Percentiles rank a stretch among this genome's conserved stretches.
These are phyloP conservation scores for Cladosporium sp. DNA, from an alignment of 2,329 filamentous ascomycete species.

Conservation along the genomic window DNA sequence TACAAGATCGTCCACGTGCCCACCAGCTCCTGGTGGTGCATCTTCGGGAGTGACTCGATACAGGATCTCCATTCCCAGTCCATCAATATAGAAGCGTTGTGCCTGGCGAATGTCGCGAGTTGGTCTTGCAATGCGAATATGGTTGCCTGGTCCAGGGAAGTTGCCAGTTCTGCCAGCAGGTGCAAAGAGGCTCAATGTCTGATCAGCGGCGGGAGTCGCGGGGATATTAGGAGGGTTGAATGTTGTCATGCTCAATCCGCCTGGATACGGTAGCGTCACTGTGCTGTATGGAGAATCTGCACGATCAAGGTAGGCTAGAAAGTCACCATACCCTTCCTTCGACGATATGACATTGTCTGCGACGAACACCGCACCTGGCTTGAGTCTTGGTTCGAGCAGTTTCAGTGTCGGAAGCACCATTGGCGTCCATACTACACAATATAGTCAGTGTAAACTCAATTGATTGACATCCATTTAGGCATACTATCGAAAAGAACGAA, in stretches of 20 bases:
- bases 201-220: background rate
- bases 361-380: constrained; percentile 46
- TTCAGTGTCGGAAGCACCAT: constrained; percentile 52
- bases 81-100: background rate
- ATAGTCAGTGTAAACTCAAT: background rate
- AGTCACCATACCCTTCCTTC: constrained; percentile 42
- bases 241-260: constrained; percentile 43
- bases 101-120: background rate
- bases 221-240: background rate
- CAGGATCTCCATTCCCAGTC: background rate
- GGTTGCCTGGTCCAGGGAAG: background rate
- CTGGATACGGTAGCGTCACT: constrained; percentile 46
- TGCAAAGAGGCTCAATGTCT: background rate
- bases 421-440: constrained; percentile 50
- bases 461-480: constrained; percentile 21
- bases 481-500: constrained; percentile 59
- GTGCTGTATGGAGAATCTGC: constrained; percentile 48
- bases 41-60: background rate
- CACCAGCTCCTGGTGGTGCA: background rate
- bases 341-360: constrained; percentile 46
- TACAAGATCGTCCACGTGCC: background rate
- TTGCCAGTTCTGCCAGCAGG: background rate
- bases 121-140: background rate
- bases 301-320: constrained; percentile 44
- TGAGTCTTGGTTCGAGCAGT: constrained; percentile 43